Conservation (phyloP, 225 moss, liverwort and hornwort species). For the Antitrichia curtipendula region DNA sequence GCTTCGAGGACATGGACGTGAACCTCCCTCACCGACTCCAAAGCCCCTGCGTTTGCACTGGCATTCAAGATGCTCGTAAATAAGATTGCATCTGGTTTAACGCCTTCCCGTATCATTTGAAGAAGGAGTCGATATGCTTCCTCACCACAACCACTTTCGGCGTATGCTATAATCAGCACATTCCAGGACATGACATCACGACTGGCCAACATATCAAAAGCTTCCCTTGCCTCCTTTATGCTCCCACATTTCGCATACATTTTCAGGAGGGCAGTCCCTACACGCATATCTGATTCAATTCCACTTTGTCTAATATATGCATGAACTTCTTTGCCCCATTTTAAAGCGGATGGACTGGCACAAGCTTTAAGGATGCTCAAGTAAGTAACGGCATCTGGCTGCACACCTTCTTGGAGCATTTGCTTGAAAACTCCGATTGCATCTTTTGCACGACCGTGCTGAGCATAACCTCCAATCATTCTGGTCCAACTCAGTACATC, state of each 20-base stretch:
- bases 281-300: neutral
- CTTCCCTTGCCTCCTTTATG: neutral
- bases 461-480: neutral
- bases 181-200: neutral
- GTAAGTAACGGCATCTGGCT: neutral
- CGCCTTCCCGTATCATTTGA: neutral
- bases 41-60: neutral
- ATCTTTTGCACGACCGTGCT: neutral
- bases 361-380: neutral
- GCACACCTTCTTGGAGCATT: neutral
- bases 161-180: neutral
- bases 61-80: neutral
- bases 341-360: neutral
- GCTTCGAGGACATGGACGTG: neutral
- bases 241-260: neutral
- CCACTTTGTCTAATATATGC: neutral
- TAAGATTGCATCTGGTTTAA: neutral
- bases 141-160: neutral
- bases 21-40: neutral
- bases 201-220: neutral
- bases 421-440: neutral
- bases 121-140: neutral
- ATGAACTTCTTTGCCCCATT: neutral
- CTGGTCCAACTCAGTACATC: neutral
- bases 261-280: neutral